These are phyloP conservation scores for Puccinia triticina DNA, from an alignment of 1,284 basidiomycete genomes.

Conservation along the genomic window DNA sequence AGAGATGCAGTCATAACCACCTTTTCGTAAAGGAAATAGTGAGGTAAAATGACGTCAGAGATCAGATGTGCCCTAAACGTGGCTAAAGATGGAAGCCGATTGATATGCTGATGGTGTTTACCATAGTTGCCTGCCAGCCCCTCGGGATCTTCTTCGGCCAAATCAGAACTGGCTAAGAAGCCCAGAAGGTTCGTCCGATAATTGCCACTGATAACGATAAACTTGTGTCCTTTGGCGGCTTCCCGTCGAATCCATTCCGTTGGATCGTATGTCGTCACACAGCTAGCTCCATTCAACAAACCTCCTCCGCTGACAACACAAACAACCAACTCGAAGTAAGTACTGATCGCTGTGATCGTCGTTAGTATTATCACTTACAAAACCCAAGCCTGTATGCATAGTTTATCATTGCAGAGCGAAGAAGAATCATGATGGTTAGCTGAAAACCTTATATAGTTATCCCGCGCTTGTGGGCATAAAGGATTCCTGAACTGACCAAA, in stretches of 20 bases:
- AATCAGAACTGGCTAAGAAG: slow-evolving; percentile 29
- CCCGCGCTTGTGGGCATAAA: no score
- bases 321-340: background rate
- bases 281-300: background rate
- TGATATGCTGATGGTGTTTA: background rate
- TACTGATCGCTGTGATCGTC: background rate
- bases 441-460: background rate
- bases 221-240: slow-evolving; percentile 15
- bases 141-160: slow-evolving; percentile 28
- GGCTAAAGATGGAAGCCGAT: background rate
- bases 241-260: slow-evolving; percentile 47
- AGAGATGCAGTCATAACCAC: slow-evolving; percentile 46
- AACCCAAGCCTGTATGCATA: background rate
- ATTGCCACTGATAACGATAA: slow-evolving; percentile 45
- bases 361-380: background rate
- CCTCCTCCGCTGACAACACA: background rate
- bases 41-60: background rate
- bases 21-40: background rate
- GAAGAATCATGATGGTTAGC: background rate
- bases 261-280: slow-evolving; percentile 14
- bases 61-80: background rate
- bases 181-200: slow-evolving; percentile 39
- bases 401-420: background rate
- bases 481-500: background rate
- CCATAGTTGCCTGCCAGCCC: slow-evolving; percentile 49